phyloP scores from a whole-genome alignment of 768 basidiomycete species.

The Termitomyces sp. region DNA sequence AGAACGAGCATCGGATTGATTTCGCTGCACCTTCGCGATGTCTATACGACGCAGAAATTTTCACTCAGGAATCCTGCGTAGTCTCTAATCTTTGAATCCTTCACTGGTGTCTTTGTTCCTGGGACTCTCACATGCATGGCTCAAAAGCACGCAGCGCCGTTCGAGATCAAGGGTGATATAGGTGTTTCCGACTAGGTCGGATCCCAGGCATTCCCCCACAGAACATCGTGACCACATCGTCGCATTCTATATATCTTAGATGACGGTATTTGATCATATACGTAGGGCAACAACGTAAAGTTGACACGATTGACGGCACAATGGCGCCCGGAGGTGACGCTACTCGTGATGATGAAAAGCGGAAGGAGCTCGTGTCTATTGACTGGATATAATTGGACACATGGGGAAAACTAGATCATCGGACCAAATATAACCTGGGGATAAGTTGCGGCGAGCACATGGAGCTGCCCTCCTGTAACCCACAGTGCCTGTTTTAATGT shows the following conservation, averaged over 20 bases:
- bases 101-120: conserved; percentile 46
- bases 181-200: not conserved
- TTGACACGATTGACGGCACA: too few relatives aligned
- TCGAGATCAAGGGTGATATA: conserved; percentile 32
- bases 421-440: not conserved
- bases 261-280: too few relatives aligned
- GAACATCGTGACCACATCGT: too few relatives aligned
- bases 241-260: too few relatives aligned
- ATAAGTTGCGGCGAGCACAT: not conserved
- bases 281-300: too few relatives aligned
- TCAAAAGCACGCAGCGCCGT: conserved; percentile 49
- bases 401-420: not conserved
- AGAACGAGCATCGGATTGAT: conserved; percentile 32
- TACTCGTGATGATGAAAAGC: too few relatives aligned
- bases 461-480: not conserved
- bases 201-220: too few relatives aligned
- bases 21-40: conserved; percentile 57
- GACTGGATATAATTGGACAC: not conserved
- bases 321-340: too few relatives aligned
- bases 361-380: conserved; percentile 2
- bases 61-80: conserved; percentile 52
- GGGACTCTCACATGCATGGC: conserved; percentile 49
- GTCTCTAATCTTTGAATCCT: conserved; percentile 48
- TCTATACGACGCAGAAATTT: conserved; percentile 50
- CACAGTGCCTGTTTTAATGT: not conserved